phyloP scores from a whole-genome alignment of 768 basidiomycete species.

The Suillus fuscotomentosus region DNA sequence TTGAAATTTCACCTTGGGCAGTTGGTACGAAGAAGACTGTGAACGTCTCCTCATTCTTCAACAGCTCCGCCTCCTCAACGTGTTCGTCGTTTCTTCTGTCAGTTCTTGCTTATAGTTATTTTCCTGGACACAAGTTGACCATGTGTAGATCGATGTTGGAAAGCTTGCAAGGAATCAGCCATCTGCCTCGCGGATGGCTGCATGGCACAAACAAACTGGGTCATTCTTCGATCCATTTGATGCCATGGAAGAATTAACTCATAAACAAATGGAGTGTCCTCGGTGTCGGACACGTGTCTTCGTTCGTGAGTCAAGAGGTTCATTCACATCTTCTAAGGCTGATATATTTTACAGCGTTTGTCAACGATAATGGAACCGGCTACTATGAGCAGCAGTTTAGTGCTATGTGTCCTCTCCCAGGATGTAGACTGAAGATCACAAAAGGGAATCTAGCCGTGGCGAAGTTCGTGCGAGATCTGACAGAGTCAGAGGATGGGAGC shows the following conservation, averaged over 20 bases:
- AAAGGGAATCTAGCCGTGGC: constrained; percentile 39
- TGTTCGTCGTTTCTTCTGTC: constrained; percentile 29
- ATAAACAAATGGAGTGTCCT: constrained; percentile 34
- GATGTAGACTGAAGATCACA: constrained; percentile 41
- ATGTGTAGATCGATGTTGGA: constrained; percentile 23
- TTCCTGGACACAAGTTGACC: not conserved
- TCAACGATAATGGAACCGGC: constrained; percentile 41
- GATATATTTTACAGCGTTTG: constrained; percentile 32
- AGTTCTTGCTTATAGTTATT: constrained; percentile 4
- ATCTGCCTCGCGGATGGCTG: constrained; percentile 11
- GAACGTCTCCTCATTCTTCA: constrained; percentile 26
- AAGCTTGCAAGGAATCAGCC: constrained; percentile 17
- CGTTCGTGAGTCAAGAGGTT: constrained; percentile 28
- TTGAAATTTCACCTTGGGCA: constrained; percentile 10
- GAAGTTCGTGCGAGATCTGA: constrained; percentile 43
- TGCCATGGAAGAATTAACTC: constrained; percentile 21
- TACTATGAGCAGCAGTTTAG: constrained; percentile 46
- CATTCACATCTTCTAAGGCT: not conserved
- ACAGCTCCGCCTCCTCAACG: constrained; percentile 25
- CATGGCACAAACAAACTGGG: constrained; percentile 25
- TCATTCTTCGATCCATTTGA: constrained; percentile 36
- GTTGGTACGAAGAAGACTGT: constrained; percentile 34
- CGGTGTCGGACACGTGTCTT: constrained; percentile 28
- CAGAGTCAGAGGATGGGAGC: constrained; percentile 16
- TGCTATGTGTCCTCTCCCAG: constrained; percentile 33